Conservation (phyloP, 441 rosid species). For the Manihot esculenta region DNA sequence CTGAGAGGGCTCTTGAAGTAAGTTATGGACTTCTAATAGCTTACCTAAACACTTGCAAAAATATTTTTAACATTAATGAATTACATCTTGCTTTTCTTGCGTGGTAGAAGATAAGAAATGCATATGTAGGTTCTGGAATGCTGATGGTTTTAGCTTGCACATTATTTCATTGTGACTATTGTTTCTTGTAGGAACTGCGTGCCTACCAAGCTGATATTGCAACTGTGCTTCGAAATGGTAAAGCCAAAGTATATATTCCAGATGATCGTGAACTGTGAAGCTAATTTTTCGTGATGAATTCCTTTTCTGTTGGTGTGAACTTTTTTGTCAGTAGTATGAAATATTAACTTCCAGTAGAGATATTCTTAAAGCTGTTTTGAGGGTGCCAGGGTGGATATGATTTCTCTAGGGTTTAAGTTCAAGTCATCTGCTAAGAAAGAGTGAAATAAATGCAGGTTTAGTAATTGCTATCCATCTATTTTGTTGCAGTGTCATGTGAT, state of each 20-base stretch:
- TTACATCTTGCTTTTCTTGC: not conserved
- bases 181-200: slow-evolving; percentile 69
- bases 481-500: not conserved
- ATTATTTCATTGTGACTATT: slow-evolving; percentile 11
- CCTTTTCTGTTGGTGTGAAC: not conserved
- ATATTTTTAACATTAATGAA: not conserved
- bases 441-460: too few species aligned
- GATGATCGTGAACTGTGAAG: not conserved
- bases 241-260: slow-evolving; percentile 1
- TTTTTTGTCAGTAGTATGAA: not conserved
- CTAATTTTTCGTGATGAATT: not conserved
- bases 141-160: not conserved
- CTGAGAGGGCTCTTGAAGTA: slow-evolving; percentile 98
- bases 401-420: not conserved
- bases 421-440: not conserved
- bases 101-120: not conserved
- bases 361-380: slow-evolving; percentile 4
- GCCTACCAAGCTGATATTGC: slow-evolving; percentile 99
- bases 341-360: not conserved
- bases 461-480: not conserved
- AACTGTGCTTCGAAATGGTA: slow-evolving; percentile 90
- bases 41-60: not conserved
- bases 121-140: not conserved
- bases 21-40: slow-evolving; percentile 24
- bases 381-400: not conserved